These are phyloP conservation scores for Backusella luteola DNA, from an alignment of 192 early-diverging fungal species.

Conservation along the genomic window DNA sequence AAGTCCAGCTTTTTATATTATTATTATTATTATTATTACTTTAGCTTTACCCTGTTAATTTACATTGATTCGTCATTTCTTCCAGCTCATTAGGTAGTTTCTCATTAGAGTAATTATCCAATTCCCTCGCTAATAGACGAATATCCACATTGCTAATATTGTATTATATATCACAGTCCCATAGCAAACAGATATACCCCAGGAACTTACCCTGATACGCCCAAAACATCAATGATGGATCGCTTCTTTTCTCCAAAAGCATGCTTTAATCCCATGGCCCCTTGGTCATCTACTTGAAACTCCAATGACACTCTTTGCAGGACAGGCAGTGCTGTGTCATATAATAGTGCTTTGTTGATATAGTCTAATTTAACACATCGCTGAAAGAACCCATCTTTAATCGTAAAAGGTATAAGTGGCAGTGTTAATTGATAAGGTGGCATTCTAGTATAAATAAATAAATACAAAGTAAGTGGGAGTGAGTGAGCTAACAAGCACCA, in stretches of 20 bases:
- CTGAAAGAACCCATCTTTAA: not conserved
- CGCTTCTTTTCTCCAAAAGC: not conserved
- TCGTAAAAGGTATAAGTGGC: conserved; percentile 5
- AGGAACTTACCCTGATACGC: conserved; percentile 2
- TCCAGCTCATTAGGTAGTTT: not conserved
- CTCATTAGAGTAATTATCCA: not conserved
- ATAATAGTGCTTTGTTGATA: conserved; percentile 5
- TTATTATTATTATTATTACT: not conserved
- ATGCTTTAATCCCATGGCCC: not conserved
- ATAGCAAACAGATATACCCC: too few species aligned
- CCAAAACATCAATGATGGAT: conserved; percentile 3
- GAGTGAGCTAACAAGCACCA: not conserved
- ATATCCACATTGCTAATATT: conserved; percentile 7
- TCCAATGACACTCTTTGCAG: conserved; percentile 2
- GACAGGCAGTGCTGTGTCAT: not conserved
- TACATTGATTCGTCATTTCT: conserved; percentile 5
- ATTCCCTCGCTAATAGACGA: conserved; percentile 6
- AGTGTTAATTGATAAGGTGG: conserved; percentile 7
- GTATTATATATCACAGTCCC: not conserved
- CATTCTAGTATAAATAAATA: conserved; percentile 1
- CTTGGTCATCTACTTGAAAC: not conserved
- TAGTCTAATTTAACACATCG: conserved; percentile 4
- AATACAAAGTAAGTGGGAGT: too few species aligned
- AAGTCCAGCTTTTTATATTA: not conserved
- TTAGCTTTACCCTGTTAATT: conserved; percentile 1